These are phyloP conservation scores for Yueomyces sp. DNA, from an alignment of 805 yeast species.

Conservation along the genomic window DNA sequence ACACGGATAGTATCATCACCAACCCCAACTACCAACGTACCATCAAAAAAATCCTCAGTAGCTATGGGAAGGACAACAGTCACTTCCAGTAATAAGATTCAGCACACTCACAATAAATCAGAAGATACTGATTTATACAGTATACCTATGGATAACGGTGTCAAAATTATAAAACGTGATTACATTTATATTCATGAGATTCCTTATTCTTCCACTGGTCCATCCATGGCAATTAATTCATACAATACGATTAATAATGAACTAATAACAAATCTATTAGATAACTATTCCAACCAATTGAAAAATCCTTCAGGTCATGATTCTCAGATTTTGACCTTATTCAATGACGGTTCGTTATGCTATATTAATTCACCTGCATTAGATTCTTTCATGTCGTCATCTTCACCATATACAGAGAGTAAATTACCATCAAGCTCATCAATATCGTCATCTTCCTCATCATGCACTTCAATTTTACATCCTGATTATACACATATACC, in stretches of 20 bases:
- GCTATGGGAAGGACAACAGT: too few relatives aligned
- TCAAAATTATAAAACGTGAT: conserved; percentile 15
- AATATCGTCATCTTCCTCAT: too few relatives aligned
- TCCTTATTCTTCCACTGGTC: conserved; percentile 13
- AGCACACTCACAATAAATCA: too few relatives aligned
- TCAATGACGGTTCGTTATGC: conserved; percentile 9
- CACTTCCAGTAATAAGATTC: too few relatives aligned
- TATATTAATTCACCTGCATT: conserved; percentile 3
- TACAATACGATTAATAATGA: conserved; percentile 16
- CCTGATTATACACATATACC: too few relatives aligned
- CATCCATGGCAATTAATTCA: conserved; percentile 13
- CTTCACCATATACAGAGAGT: not conserved
- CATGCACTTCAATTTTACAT: too few relatives aligned
- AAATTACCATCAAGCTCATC: too few relatives aligned
- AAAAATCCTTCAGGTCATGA: not conserved
- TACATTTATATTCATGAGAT: conserved; percentile 15
- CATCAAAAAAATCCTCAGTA: too few relatives aligned
- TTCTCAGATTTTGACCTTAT: conserved; percentile 10
- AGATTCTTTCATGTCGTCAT: not conserved
- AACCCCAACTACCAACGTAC: too few relatives aligned
- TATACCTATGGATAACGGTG: not conserved
- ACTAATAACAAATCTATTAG: conserved; percentile 12
- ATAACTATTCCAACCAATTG: conserved; percentile 6
- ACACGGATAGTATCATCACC: too few relatives aligned
- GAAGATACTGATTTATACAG: too few relatives aligned